A percentile compares a stretch with the other conserved stretches of the same genome.
Evolutionary conservation across 1,284 basidiomycete genomes (phyloP).

Genomic region (Ganoderma leucocontextum): DNA sequence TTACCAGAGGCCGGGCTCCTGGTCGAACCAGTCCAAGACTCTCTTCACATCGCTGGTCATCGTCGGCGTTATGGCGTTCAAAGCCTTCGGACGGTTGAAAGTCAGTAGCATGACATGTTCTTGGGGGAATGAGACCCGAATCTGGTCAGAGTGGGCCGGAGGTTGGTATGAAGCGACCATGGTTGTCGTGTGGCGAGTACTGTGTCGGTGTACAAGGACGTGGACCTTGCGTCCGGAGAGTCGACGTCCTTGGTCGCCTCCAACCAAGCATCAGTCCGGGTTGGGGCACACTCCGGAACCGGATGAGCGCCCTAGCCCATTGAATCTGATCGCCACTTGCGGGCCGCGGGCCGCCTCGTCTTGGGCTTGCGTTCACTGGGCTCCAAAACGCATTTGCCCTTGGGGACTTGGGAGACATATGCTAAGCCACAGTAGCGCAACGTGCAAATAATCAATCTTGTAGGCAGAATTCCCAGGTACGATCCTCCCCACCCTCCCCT

Average conservation of each 20-base stretch:
- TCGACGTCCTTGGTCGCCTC: no score
- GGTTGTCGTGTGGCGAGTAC: background rate
- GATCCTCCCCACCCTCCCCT: conserved; percentile 77
- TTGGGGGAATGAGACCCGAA: conserved; percentile 66
- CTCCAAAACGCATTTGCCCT: background rate
- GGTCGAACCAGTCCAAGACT: conserved; percentile 81
- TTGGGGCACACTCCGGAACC: background rate
- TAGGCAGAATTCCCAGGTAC: conserved; percentile 82
- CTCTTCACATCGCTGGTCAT: conserved; percentile 65
- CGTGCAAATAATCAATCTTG: conserved; percentile 35
- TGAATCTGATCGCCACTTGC: background rate
- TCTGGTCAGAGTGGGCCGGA: conserved; percentile 61
- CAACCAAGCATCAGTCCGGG: no score
- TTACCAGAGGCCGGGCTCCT: conserved; percentile 76
- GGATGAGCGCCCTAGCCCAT: background rate
- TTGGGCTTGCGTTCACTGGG: background rate
- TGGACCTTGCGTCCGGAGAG: background rate
- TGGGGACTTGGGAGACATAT: background rate
- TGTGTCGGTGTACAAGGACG: background rate
- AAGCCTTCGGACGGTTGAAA: conserved; percentile 75
- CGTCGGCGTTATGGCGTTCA: conserved; percentile 77
- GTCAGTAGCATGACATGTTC: conserved; percentile 77
- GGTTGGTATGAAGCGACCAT: conserved; percentile 34
- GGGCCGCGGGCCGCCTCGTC: no score
- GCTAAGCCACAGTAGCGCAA: background rate